A percentile compares a stretch with the other conserved stretches of the same genome.
These are phyloP conservation scores for Nannochloropsis granulata DNA, from an alignment of 108 stramenopile species.

Conservation along the genomic window DNA sequence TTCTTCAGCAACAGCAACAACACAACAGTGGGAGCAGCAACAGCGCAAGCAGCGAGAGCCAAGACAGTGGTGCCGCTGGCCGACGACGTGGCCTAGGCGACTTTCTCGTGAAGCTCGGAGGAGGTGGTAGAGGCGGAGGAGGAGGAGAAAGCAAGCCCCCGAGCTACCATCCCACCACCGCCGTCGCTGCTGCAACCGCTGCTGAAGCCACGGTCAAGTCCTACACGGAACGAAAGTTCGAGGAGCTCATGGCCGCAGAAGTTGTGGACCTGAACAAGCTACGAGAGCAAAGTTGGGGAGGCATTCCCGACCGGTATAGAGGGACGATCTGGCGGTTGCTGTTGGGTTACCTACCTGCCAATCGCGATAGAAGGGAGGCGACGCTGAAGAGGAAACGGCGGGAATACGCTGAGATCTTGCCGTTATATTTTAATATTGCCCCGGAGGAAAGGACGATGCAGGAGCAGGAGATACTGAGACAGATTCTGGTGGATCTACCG, in stretches of 20 bases:
- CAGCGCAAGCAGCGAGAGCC: too few relatives aligned
- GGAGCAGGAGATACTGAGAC: conserved; percentile 78
- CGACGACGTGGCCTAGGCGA: too few relatives aligned
- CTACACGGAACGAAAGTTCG: conserved; percentile 33
- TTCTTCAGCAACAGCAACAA: too few relatives aligned
- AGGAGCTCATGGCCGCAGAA: conserved; percentile 27
- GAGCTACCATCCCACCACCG: too few relatives aligned
- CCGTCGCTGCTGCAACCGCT: too few relatives aligned
- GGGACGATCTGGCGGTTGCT: conserved; percentile 40
- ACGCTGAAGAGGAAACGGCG: conserved; percentile 24
- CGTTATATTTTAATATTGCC: conserved; percentile 16
- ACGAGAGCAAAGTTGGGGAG: conserved; percentile 38
- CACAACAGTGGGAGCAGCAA: too few relatives aligned
- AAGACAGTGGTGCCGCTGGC: too few relatives aligned
- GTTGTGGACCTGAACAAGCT: conserved; percentile 31
- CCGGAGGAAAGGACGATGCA: conserved; percentile 48
- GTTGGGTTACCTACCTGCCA: conserved; percentile 38
- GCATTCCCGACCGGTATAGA: conserved; percentile 30
- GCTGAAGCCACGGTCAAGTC: neutral
- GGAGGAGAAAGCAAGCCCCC: too few relatives aligned
- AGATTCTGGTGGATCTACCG: conserved; percentile 93
- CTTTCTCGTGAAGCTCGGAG: too few relatives aligned
- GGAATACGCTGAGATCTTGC: conserved; percentile 37
- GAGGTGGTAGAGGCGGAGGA: too few relatives aligned
- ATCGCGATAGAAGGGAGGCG: conserved; percentile 14